Conservation (phyloP, 1,284 basidiomycete species). For the Cutaneotrichosporon daszewskae region DNA sequence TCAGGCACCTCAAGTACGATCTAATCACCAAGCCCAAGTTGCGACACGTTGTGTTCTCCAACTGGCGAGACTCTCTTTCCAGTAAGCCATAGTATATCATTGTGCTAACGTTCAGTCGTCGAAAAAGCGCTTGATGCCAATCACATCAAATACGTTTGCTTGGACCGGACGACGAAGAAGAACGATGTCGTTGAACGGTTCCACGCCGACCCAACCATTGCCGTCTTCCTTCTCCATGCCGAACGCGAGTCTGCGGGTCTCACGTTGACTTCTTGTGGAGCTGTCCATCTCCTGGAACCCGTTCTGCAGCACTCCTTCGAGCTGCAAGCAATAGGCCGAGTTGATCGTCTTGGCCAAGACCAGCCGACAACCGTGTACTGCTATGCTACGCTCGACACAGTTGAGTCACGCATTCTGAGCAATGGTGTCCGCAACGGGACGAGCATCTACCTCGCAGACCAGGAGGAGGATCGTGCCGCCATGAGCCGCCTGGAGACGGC, state of each 20-base stretch:
- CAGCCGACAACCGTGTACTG: constrained; percentile 44
- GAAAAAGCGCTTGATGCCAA: constrained; percentile 37
- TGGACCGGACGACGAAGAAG: constrained; percentile 25
- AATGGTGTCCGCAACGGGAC: constrained; percentile 43
- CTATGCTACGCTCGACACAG: constrained; percentile 43
- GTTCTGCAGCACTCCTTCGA: constrained; percentile 46
- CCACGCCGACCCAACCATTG: constrained; percentile 34
- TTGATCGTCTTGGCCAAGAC: constrained; percentile 32
- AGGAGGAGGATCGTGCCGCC: constrained; percentile 23
- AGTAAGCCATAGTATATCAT: constrained; percentile 22
- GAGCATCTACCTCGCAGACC: constrained; percentile 40
- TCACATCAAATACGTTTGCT: constrained; percentile 32
- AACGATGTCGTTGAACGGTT: constrained; percentile 41
- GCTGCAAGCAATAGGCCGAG: constrained; percentile 35
- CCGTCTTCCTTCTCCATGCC: constrained; percentile 45
- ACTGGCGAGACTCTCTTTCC: constrained; percentile 41
- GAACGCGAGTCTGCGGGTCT: constrained; percentile 45
- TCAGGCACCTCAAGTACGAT: constrained; percentile 40
- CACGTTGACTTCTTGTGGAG: constrained; percentile 43
- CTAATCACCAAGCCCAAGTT: constrained; percentile 21
- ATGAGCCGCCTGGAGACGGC: constrained; percentile 29
- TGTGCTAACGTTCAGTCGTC: constrained; percentile 33
- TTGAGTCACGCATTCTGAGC: constrained; percentile 41
- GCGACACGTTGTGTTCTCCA: constrained; percentile 46
- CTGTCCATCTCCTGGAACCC: constrained; percentile 47